Evolutionary conservation across 208 protist species (phyloP).

Genomic region (Wallacemonas collosoma): DNA sequence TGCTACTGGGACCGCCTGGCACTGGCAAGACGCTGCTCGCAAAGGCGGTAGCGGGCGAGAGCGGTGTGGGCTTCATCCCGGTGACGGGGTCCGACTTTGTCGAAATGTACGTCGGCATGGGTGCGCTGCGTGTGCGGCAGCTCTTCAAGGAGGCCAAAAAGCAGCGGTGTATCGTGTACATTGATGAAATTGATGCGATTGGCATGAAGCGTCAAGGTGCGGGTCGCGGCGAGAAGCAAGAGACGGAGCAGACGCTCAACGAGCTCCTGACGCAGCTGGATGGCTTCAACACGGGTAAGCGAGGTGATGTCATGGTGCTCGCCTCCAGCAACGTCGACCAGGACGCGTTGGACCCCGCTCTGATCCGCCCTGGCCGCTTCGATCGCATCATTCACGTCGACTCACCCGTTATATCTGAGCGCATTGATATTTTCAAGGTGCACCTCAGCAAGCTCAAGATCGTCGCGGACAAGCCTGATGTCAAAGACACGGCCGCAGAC

Average conservation of each 20-base stretch:
- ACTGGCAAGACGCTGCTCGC: slow-evolving; percentile 96
- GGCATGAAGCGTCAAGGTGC: slow-evolving; percentile 78
- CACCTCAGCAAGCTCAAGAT: slow-evolving; percentile 90
- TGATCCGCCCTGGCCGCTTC: slow-evolving; percentile 93
- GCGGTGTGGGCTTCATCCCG: slow-evolving; percentile 91
- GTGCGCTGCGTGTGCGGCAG: slow-evolving; percentile 92
- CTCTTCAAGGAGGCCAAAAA: slow-evolving; percentile 94
- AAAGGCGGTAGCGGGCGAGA: slow-evolving; percentile 92
- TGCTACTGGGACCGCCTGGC: slow-evolving; percentile 92
- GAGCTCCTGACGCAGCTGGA: slow-evolving; percentile 97
- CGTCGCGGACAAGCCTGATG: slow-evolving; percentile 2
- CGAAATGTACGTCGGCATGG: slow-evolving; percentile 97
- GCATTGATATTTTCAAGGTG: slow-evolving; percentile 96
- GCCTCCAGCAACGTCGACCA: slow-evolving; percentile 96
- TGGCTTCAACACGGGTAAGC: slow-evolving; percentile 85
- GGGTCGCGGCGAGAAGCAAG: slow-evolving; percentile 86
- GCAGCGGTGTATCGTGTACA: slow-evolving; percentile 97
- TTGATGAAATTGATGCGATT: slow-evolving; percentile 99
- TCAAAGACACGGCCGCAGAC: background rate
- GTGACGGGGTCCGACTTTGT: slow-evolving; percentile 95
- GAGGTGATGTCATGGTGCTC: slow-evolving; percentile 93
- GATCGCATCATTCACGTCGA: slow-evolving; percentile 95
- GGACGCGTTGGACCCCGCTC: slow-evolving; percentile 90
- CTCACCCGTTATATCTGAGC: slow-evolving; percentile 90
- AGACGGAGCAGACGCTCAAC: slow-evolving; percentile 98